A percentile compares a stretch with the other conserved stretches of the same genome.
Conservation (phyloP, 2,329 filamentous ascomycete genomes). For the Zarea fungicola region DNA sequence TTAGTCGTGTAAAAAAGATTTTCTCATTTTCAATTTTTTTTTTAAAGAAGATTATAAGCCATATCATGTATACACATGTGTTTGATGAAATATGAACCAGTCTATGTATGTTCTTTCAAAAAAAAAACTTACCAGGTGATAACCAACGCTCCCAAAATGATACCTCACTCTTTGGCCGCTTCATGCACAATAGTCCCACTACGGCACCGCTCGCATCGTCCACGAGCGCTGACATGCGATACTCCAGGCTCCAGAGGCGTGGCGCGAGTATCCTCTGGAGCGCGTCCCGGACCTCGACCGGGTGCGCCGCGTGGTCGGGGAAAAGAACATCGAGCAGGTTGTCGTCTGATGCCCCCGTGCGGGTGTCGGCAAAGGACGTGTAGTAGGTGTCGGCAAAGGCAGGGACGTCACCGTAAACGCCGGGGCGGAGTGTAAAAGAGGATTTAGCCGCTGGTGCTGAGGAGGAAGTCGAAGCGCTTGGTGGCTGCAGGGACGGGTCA, state of each 20-base stretch:
- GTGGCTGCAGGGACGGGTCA: neutral
- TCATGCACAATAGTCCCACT: constrained; percentile 32
- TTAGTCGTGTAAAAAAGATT: neutral
- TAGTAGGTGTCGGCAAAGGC: constrained; percentile 24
- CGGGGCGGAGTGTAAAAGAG: constrained; percentile 27
- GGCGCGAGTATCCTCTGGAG: constrained; percentile 24
- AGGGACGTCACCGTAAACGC: constrained; percentile 25
- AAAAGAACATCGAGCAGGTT: constrained; percentile 28
- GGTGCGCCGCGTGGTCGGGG: constrained; percentile 10
- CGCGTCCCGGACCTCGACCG: constrained; percentile 15
- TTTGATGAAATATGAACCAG: neutral
- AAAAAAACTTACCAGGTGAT: constrained; percentile 24
- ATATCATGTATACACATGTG: too few relatives aligned
- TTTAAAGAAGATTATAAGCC: neutral
- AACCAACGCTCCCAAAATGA: constrained; percentile 27
- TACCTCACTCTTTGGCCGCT: constrained; percentile 22
- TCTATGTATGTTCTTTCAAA: neutral
- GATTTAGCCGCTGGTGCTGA: neutral
- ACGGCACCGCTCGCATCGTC: constrained; percentile 16
- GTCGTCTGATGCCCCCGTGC: constrained; percentile 17
- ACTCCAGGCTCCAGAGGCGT: constrained; percentile 30
- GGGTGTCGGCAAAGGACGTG: constrained; percentile 21
- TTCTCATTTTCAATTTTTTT: neutral
- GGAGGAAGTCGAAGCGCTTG: too few relatives aligned
- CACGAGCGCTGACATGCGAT: constrained; percentile 24